Base-by-base conservation (phyloP, 768 basidiomycete genomes). In the Multifurca ochricompacta region DNA sequence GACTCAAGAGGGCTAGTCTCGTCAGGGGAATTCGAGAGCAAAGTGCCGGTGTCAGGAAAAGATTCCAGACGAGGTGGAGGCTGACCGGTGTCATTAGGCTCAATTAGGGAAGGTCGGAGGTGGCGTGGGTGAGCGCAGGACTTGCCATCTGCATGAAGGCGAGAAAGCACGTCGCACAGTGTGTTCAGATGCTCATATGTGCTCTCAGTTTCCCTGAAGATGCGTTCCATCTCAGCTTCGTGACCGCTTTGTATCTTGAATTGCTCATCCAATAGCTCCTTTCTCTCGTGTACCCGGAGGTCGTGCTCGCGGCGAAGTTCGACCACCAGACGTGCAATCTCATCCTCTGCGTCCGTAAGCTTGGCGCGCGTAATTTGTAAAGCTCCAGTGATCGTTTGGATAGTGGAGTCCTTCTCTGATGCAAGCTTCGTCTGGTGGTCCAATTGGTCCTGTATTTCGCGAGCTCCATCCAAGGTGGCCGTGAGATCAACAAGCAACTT, bases 211-310 rank as follows among this genome's bases (percentile, higher is more conserved):
- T 41, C 6, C 9, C 8, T 41, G 10, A 14, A n/a, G 9, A 54
- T 9, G 6, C 5, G 31, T 28, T 7, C 43, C 11, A 40, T 16
- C 25, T 45, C 48, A 1, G 43, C 43, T 4, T 45, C 16, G 36
- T 45, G 23, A 21, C 42, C 19, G 2, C 31, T 35, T 6, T 18
- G 48, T 6, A 31, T 31, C 48, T 23, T 44, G n/a, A 4, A 35
- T 51, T 44, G 54, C 31, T 56, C 43, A 14, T 46, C 44, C 37
- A 40, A 19, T 3, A 44, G 23, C 5, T 51, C 43, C 36, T 56
- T 31, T 16, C 3, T 51, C 30, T 19, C 27, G 23, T 10, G 36
- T 4, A 16, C 31, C 34, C 37, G 37, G 2, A 13, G 34, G n/a
- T 51, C 42, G 3, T 9, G 43, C 7, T 46, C 55, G 6, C 9